Conservation (phyloP, 2,329 filamentous ascomycete species). For the Botrytis aclada region DNA sequence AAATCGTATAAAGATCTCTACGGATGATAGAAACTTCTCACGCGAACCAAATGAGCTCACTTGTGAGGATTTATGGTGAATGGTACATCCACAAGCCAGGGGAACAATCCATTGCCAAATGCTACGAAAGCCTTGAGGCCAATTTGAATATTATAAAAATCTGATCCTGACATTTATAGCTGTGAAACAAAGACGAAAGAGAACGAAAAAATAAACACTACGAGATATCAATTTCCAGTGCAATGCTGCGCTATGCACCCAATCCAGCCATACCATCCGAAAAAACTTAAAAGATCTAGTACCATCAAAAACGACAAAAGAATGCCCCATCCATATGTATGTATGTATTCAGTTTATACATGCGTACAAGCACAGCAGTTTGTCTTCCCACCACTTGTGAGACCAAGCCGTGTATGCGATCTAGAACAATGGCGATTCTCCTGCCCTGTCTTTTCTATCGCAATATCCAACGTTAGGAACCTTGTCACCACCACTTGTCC, state of each 20-base stretch:
- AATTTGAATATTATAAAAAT: background rate
- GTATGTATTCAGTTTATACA: constrained; percentile 5
- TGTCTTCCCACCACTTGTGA: background rate
- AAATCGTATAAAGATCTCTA: background rate
- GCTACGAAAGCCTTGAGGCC: background rate
- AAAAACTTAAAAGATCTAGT: constrained; percentile 4
- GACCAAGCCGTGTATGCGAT: background rate
- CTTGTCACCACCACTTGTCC: constrained; percentile 60
- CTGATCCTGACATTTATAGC: background rate
- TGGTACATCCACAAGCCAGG: background rate
- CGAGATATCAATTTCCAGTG: constrained; percentile 9
- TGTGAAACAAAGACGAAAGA: background rate
- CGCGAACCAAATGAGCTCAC: background rate
- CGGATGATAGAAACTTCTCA: background rate
- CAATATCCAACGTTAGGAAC: constrained; percentile 60
- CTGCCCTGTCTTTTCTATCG: constrained; percentile 41
- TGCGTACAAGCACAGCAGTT: constrained; percentile 1
- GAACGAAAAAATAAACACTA: background rate
- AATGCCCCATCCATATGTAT: background rate
- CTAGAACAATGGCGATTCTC: constrained; percentile 5
- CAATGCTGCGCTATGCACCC: constrained; percentile 14
- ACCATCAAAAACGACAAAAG: constrained; percentile 6
- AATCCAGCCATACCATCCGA: background rate
- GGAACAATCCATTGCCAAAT: background rate
- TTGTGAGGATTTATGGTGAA: background rate